A percentile compares a stretch with the other conserved stretches of the same genome.
phyloP scores from a whole-genome alignment of 2,329 filamentous ascomycete species.

The Pseudopithomyces chartarum region DNA sequence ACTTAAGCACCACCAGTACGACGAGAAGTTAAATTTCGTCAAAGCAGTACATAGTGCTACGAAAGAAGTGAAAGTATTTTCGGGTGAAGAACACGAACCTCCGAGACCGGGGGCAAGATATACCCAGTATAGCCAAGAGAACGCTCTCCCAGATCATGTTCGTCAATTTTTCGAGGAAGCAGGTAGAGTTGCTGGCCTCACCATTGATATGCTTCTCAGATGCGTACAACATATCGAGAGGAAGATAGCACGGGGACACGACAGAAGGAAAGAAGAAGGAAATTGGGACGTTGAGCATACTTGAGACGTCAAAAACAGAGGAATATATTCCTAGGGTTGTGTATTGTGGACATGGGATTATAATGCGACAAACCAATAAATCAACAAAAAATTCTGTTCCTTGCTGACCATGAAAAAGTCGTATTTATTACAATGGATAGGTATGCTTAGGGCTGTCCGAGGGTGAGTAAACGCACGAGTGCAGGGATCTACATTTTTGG shows the following conservation, averaged over 20 bases:
- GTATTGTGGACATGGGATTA: too few species aligned
- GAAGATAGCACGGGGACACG: conserved; percentile 32
- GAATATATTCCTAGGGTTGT: too few species aligned
- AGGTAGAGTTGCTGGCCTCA: conserved; percentile 56
- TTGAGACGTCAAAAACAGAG: not conserved
- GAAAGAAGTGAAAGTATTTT: conserved; percentile 44
- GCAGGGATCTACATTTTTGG: too few species aligned
- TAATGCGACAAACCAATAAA: too few species aligned
- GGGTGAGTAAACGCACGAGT: too few species aligned
- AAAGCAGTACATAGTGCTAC: conserved; percentile 51
- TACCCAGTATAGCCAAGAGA: conserved; percentile 52
- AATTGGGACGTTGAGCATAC: too few species aligned
- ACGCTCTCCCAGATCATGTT: conserved; percentile 53
- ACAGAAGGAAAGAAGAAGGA: conserved; percentile 16
- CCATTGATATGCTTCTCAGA: conserved; percentile 55
- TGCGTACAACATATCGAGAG: conserved; percentile 58
- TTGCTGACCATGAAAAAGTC: too few species aligned
- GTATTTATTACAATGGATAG: too few species aligned
- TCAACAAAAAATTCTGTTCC: too few species aligned
- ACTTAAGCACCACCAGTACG: conserved; percentile 33
- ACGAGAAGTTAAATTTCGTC: conserved; percentile 43
- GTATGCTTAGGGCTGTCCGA: too few species aligned
- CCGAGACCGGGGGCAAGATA: conserved; percentile 58
- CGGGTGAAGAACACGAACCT: conserved; percentile 36
- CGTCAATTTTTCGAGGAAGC: conserved; percentile 57